These are phyloP conservation scores for Bauhinia variegata DNA, from an alignment of 306 rosid species.

Conservation along the genomic window DNA sequence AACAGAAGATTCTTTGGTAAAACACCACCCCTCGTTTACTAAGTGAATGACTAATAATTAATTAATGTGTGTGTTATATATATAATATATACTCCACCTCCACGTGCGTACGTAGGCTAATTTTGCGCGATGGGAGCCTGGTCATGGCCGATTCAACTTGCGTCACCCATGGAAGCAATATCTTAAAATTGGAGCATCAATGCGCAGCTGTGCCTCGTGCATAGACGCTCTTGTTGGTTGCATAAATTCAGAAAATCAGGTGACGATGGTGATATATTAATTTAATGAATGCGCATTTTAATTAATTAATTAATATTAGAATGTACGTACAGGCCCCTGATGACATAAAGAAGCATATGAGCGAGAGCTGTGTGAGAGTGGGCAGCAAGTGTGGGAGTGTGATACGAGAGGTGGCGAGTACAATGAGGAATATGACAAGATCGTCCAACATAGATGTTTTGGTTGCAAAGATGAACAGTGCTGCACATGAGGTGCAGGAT, in stretches of 20 bases:
- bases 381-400: constrained; percentile 51
- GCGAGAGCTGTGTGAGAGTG: constrained; percentile 47
- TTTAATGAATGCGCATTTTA: not conserved
- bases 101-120: constrained; percentile 85
- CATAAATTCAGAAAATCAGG: constrained; percentile 61
- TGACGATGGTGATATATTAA: constrained; percentile 19
- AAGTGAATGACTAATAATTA: too few species aligned
- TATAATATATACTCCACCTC: too few species aligned
- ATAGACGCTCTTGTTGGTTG: constrained; percentile 80
- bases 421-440: constrained; percentile 61
- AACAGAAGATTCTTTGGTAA: constrained; percentile 73
- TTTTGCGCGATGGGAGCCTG: constrained; percentile 91
- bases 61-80: too few species aligned
- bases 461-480: constrained; percentile 59
- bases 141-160: constrained; percentile 76
- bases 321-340: constrained; percentile 49
- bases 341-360: constrained; percentile 51
- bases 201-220: constrained; percentile 79
- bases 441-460: constrained; percentile 53
- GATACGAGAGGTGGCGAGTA: constrained; percentile 59
- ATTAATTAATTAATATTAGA: not conserved
- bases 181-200: constrained; percentile 67
- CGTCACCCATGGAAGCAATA: constrained; percentile 89
- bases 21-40: not conserved
- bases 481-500: constrained; percentile 54